Base-by-base conservation (phyloP, 2,329 filamentous ascomycete genomes). In the Dactylellina cionopaga region DNA sequence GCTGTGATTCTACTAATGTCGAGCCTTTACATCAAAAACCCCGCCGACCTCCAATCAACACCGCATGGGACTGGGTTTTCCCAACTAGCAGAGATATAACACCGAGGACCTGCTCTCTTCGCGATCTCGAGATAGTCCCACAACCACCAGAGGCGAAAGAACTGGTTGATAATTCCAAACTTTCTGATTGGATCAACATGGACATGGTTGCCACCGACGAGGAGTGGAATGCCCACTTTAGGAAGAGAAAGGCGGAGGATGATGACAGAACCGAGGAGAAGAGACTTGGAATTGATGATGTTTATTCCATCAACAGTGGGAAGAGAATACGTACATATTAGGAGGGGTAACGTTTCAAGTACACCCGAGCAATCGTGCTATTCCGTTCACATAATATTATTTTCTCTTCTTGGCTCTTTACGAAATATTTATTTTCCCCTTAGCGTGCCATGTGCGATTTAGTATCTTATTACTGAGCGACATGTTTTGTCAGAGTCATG, bases 271-370 rank as follows among this genome's bases (percentile, higher is more conserved):
- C 33, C 7, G 33, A 25, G 6, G 25, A 44, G 7, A 52, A 43
- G 44, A 51, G 15, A 24, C 6, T 33, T 35, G 17, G 46, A 7
- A 29, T 64, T 17, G 13, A 44, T 29, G 59, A 64, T 6, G 35
- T 64, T 22, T 54, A 54, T 35, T 54, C 46, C n/a, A 64, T 64
- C 46, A 64, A 64, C 35, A 54, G 25, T 31, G 59, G 59, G 15
- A 64, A 64, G 25, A 35, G 43, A 22, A 27, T 62, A 6, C 24
- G 33, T 13, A 17, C 7, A 6, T 43, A 29, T 27, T 62, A 49
- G 19, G 1, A 22, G 49, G 13, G 15, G 15, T 39, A 19, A 22
- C 27, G 22, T 51, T 33, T 19, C 1, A 10, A 31, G 17, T 6
- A 2, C n/a, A 15, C 27, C n/a, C 13, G 11, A 2, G 35, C 35